Conservation (phyloP, 106 monocot species). For the Agapanthus africanus region DNA sequence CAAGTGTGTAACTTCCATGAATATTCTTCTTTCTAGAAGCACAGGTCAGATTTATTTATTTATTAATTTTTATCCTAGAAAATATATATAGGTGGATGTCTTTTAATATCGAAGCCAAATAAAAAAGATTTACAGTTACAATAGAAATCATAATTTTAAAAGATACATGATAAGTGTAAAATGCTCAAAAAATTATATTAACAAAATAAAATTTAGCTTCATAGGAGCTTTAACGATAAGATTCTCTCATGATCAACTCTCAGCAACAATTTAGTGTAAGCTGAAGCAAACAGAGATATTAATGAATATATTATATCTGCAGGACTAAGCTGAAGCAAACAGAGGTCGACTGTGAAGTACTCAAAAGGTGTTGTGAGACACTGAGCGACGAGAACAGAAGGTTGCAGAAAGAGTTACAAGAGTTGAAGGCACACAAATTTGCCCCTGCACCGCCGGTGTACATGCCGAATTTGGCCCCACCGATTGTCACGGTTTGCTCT, state of each 20-base stretch:
- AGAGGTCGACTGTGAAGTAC: constrained; percentile 36
- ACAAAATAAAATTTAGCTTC: too few species aligned
- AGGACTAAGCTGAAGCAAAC: constrained; percentile 42
- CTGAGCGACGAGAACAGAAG: constrained; percentile 38
- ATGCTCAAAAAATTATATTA: background rate
- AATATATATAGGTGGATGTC: too few species aligned
- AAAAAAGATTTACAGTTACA: background rate
- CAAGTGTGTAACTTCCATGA: too few species aligned
- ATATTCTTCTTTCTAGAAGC: too few species aligned
- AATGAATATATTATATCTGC: background rate
- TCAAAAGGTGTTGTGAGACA: constrained; percentile 35
- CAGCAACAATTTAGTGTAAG: background rate
- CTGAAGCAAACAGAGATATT: background rate
- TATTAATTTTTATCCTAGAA: too few species aligned
- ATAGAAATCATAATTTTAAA: background rate
- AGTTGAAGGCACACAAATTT: constrained; percentile 34
- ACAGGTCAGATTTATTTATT: too few species aligned
- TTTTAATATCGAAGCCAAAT: too few species aligned
- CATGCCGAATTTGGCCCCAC: constrained; percentile 37
- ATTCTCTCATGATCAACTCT: background rate
- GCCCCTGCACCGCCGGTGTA: constrained; percentile 22
- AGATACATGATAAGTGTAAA: background rate
- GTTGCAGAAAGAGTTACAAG: constrained; percentile 45
- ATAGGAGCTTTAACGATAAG: too few species aligned
- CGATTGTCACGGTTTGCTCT: constrained; percentile 50